These are phyloP conservation scores for Lepidium sativum DNA, from an alignment of 345 rosid genomes.

Conservation along the genomic window DNA sequence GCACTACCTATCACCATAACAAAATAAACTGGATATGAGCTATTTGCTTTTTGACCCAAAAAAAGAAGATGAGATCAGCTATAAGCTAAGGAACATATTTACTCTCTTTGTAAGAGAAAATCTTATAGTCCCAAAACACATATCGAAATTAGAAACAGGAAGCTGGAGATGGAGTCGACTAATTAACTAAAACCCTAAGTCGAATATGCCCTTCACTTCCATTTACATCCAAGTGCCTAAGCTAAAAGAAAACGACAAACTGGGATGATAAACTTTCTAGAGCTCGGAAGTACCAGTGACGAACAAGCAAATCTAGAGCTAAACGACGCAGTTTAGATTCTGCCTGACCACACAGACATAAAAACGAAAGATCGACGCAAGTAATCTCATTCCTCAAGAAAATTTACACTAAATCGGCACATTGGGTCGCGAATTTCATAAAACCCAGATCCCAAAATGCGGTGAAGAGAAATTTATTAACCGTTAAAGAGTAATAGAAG, in stretches of 20 bases:
- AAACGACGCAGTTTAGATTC: conserved; percentile 7
- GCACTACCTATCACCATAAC: background rate
- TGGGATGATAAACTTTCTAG: background rate
- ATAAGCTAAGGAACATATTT: background rate
- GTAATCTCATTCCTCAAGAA: background rate
- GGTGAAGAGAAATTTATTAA: background rate
- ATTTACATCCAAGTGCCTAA: background rate
- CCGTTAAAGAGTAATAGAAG: background rate
- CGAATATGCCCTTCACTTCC: background rate
- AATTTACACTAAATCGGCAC: background rate
- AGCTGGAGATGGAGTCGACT: background rate
- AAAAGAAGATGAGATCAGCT: background rate
- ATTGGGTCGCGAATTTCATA: background rate
- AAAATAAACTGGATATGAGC: background rate
- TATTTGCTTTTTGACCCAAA: background rate
- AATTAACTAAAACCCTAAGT: background rate
- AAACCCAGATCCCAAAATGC: conserved; percentile 2
- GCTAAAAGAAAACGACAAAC: background rate
- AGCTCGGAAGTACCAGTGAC: background rate
- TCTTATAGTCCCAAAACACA: background rate
- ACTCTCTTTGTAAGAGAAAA: background rate
- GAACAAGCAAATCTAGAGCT: conserved; percentile 9
- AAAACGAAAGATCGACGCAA: background rate
- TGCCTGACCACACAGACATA: conserved; percentile 6
- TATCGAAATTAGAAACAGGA: background rate